phyloP scores from a whole-genome alignment of 768 basidiomycete species.

The Chlorophyllum brunneum region DNA sequence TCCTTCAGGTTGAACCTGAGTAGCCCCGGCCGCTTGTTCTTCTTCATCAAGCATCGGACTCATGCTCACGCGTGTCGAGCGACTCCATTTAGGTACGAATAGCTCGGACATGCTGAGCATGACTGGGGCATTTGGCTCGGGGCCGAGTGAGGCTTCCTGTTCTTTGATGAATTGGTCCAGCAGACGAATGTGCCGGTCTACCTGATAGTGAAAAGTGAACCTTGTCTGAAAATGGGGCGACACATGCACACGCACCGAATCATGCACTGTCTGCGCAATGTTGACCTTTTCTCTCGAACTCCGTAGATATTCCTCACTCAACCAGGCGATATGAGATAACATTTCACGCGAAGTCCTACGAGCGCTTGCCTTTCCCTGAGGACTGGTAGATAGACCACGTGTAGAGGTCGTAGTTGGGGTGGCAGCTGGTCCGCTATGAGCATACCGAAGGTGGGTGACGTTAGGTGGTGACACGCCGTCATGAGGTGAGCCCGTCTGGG shows the following conservation, averaged over 20 bases:
- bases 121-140: slow-evolving; percentile 37
- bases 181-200: slow-evolving; percentile 75
- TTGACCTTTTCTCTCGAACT: slow-evolving; percentile 77
- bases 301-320: slow-evolving; percentile 56
- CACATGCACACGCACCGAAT: slow-evolving; percentile 46
- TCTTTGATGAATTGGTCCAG: slow-evolving; percentile 64
- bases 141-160: slow-evolving; percentile 39
- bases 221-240: neutral
- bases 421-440: neutral
- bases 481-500: neutral
- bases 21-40: slow-evolving; percentile 6
- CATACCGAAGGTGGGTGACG: neutral
- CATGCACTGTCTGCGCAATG: slow-evolving; percentile 64
- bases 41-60: slow-evolving; percentile 37
- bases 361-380: too few relatives aligned
- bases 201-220: slow-evolving; percentile 34
- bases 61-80: slow-evolving; percentile 30
- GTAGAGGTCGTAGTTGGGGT: neutral
- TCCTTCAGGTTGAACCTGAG: neutral
- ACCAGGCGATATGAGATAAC: slow-evolving; percentile 53
- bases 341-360: slow-evolving; percentile 46
- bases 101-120: slow-evolving; percentile 53
- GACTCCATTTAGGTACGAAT: slow-evolving; percentile 45
- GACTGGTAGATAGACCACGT: neutral
- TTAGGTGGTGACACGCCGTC: neutral